Evolutionary conservation across 352 stramenopile species (phyloP).

Genomic region (Globisporangium barbulae): DNA sequence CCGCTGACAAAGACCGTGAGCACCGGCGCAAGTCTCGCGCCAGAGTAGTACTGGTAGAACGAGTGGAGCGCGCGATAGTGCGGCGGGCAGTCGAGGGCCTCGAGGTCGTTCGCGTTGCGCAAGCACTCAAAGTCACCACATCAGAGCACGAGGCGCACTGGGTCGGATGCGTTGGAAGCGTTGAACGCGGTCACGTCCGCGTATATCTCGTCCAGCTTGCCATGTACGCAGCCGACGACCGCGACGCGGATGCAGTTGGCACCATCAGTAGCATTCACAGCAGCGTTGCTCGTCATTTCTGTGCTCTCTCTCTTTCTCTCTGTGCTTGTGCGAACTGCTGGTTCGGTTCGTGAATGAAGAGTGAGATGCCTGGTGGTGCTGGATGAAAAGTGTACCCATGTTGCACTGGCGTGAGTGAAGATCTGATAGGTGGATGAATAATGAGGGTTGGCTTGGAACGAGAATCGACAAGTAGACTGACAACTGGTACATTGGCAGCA

Average conservation of each 20-base stretch:
- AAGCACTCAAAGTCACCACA: conserved; percentile 96
- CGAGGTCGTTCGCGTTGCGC: conserved; percentile 85
- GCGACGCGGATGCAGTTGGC: conserved; percentile 28
- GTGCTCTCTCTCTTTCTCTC: neutral
- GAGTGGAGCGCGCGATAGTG: conserved; percentile 84
- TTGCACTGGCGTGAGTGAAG: too few species aligned
- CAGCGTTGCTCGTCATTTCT: neutral
- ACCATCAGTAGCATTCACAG: too few species aligned
- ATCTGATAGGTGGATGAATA: too few species aligned
- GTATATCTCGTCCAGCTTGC: conserved; percentile 93
- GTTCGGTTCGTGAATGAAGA: neutral
- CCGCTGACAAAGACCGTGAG: conserved; percentile 94
- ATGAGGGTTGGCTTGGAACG: too few species aligned
- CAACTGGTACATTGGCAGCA: too few species aligned
- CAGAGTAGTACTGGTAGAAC: conserved; percentile 93
- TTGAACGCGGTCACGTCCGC: conserved; percentile 61
- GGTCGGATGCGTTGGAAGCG: conserved; percentile 58
- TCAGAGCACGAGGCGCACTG: conserved; percentile 71
- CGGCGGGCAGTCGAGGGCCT: conserved; percentile 79
- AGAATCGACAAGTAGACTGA: too few species aligned
- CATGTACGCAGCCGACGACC: conserved; percentile 93
- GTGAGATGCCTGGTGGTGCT: neutral
- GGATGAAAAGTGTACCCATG: too few species aligned
- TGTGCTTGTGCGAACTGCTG: neutral
- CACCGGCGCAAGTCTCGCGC: conserved; percentile 75